Evolutionary conservation across 2,329 filamentous ascomycete genomes (phyloP).

Genomic region (Curvularia lunata): DNA sequence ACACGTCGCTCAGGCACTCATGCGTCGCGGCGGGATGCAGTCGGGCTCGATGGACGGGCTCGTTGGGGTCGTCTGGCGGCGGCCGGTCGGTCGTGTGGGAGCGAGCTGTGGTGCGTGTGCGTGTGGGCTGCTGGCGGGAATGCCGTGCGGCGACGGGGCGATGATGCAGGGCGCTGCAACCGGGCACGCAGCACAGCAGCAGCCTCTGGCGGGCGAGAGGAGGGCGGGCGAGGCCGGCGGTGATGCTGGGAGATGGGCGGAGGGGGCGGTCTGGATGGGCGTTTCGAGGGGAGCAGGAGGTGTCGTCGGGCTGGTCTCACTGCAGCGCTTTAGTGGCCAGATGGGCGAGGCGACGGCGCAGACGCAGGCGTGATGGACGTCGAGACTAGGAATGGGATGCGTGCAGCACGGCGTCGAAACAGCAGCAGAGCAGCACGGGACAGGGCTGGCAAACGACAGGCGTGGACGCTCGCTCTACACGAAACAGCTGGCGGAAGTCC

Average conservation of each 20-base stretch:
- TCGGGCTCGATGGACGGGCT: conserved; percentile 13
- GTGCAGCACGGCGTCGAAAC: background rate
- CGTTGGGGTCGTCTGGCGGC: background rate
- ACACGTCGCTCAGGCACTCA: conserved; percentile 36
- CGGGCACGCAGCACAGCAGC: conserved; percentile 18
- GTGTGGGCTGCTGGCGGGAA: conserved; percentile 47
- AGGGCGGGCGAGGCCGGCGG: conserved; percentile 22
- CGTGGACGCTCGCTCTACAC: background rate
- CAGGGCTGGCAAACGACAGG: conserved; percentile 4
- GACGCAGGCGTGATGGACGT: conserved; percentile 31
- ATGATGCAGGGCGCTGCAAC: conserved; percentile 26
- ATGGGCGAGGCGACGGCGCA: conserved; percentile 19
- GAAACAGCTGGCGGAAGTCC: conserved; percentile 3
- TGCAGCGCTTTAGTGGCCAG: conserved; percentile 38
- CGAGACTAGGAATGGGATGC: background rate
- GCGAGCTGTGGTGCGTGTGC: conserved; percentile 8
- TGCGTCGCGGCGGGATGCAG: conserved; percentile 30
- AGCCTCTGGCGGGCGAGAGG: conserved; percentile 17
- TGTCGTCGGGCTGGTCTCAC: conserved; percentile 35
- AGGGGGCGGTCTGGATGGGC: conserved; percentile 29
- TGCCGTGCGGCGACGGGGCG: conserved; percentile 42
- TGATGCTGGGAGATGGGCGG: conserved; percentile 28
- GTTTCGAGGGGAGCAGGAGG: conserved; percentile 34
- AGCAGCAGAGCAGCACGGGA: conserved; percentile 7
- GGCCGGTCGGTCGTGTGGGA: conserved; percentile 22